phyloP scores from a whole-genome alignment of 2,329 filamentous ascomycete genomes.

The Arthrobotrys conoides region DNA sequence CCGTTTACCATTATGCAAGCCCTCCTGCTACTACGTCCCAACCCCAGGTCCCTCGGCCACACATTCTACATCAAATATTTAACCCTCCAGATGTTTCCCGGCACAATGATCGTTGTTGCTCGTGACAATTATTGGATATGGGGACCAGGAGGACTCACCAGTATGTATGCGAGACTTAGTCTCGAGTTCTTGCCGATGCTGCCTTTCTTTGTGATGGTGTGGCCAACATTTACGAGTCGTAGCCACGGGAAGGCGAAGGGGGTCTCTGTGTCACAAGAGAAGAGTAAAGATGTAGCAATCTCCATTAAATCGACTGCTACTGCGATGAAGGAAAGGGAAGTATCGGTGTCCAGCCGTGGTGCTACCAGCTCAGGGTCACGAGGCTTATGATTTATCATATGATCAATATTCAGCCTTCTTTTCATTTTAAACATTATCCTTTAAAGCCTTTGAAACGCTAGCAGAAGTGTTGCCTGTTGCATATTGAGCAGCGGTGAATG shows the following conservation, averaged over 20 bases:
- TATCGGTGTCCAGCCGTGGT: too few relatives aligned
- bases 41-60: not conserved
- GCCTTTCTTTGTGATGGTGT: conserved; percentile 6
- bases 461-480: too few relatives aligned
- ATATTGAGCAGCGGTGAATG: too few relatives aligned
- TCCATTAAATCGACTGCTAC: too few relatives aligned
- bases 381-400: too few relatives aligned
- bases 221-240: not conserved
- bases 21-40: not conserved
- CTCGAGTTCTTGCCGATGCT: not conserved
- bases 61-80: conserved; percentile 6
- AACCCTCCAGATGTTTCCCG: conserved; percentile 1
- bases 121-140: conserved; percentile 4
- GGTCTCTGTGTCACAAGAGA: too few relatives aligned
- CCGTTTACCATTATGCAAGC: conserved; percentile 3
- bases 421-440: too few relatives aligned
- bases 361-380: too few relatives aligned
- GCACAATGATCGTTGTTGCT: conserved; percentile 1
- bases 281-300: not conserved
- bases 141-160: not conserved
- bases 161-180: not conserved
- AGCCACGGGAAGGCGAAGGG: not conserved
- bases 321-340: too few relatives aligned
- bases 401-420: too few relatives aligned
- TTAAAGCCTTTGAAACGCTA: too few relatives aligned